Conservation (phyloP, 352 stramenopile species). For the Globisporangium spinosum region DNA sequence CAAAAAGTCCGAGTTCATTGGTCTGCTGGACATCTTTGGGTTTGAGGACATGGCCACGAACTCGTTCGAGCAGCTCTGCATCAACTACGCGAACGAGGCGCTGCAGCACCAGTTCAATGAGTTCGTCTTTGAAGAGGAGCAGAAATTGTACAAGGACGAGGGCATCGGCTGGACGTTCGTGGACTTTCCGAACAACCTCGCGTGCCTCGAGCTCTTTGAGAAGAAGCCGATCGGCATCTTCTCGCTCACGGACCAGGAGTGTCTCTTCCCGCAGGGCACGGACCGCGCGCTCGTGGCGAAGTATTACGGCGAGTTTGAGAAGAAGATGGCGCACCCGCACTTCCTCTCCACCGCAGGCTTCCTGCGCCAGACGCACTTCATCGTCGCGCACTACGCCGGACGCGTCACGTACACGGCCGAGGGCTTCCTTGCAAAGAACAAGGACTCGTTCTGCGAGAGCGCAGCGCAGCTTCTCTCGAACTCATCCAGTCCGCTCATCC, state of each 20-base stretch:
- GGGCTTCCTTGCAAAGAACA: constrained; percentile 90
- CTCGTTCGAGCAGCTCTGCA: constrained; percentile 89
- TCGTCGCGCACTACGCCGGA: constrained; percentile 85
- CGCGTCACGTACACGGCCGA: constrained; percentile 74
- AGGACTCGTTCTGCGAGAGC: constrained; percentile 83
- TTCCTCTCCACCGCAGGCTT: constrained; percentile 46
- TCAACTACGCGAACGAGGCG: constrained; percentile 89
- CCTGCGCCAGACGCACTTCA: constrained; percentile 69
- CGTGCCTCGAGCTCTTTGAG: constrained; percentile 81
- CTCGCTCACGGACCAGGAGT: constrained; percentile 80
- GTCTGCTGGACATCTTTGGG: constrained; percentile 86
- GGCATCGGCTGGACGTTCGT: constrained; percentile 73
- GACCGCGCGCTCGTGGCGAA: constrained; percentile 76
- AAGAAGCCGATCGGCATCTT: constrained; percentile 74
- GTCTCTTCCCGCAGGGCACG: constrained; percentile 70
- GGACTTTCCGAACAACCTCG: constrained; percentile 76
- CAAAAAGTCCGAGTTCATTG: constrained; percentile 53
- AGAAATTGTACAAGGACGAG: constrained; percentile 72
- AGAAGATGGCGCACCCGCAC: constrained; percentile 49
- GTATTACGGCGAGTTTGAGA: constrained; percentile 70
- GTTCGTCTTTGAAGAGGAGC: constrained; percentile 91
- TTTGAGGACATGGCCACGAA: constrained; percentile 87
- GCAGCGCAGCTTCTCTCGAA: constrained; percentile 47
- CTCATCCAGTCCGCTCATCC: constrained; percentile 59
- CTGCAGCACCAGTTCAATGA: constrained; percentile 88